These are phyloP conservation scores for Yamadazyma sp. DNA, from an alignment of 1,139 yeast species.

Conservation along the genomic window DNA sequence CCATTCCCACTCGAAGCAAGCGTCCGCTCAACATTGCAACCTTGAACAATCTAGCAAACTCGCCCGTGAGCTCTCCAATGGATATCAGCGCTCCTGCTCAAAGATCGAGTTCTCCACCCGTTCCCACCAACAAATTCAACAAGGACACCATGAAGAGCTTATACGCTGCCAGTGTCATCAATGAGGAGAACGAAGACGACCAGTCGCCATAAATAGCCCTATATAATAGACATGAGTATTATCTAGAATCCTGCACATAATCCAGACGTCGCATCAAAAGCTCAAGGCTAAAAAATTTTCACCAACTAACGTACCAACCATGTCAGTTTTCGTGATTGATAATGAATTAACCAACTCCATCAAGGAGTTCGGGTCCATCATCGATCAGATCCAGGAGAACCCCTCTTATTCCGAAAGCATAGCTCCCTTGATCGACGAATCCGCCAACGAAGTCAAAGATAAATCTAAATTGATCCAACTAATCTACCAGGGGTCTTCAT, in stretches of 20 bases:
- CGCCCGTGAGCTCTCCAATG: conserved; percentile 1
- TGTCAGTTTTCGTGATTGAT: conserved; percentile 51
- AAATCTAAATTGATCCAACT: conserved; percentile 28
- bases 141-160: conserved; percentile 1
- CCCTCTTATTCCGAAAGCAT: conserved; percentile 30
- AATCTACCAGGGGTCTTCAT: conserved; percentile 26
- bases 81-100: conserved; percentile 8
- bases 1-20: conserved; percentile 9
- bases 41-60: not conserved
- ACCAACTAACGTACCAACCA: conserved; percentile 10
- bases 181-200: conserved; percentile 21
- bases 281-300: conserved; percentile 6
- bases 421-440: conserved; percentile 14
- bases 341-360: conserved; percentile 45
- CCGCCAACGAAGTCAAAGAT: conserved; percentile 27
- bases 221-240: no score
- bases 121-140: conserved; percentile 18
- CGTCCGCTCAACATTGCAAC: not conserved
- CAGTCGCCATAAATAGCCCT: not conserved
- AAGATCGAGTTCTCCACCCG: conserved; percentile 39
- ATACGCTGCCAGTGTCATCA: conserved; percentile 15
- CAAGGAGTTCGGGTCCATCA: conserved; percentile 39
- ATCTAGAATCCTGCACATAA: no score
- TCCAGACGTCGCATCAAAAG: no score
- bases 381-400: conserved; percentile 34